Conservation (phyloP, 768 basidiomycete species). For the Lentinula guzmanii region DNA sequence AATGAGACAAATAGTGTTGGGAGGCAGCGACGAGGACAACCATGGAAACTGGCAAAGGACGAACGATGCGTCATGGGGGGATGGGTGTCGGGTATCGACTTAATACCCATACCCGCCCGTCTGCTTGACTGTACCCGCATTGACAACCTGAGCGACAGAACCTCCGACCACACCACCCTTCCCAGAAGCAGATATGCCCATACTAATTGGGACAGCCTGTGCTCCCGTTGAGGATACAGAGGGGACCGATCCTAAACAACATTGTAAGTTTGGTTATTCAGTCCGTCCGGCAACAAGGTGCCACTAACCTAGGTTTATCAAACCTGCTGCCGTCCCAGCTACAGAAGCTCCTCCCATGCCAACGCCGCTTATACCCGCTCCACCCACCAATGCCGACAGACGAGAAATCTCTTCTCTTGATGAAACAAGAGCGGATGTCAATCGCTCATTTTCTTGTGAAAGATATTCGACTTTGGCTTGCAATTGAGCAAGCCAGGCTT, state of each 20-base stretch:
- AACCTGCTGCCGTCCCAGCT: not conserved
- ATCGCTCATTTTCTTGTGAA: conserved; percentile 90
- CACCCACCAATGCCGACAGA: conserved; percentile 66
- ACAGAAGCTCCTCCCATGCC: conserved; percentile 17
- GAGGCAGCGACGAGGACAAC: too few species aligned
- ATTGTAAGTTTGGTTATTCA: not conserved
- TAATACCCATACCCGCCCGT: conserved; percentile 3
- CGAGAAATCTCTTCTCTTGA: conserved; percentile 91
- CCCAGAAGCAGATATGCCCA: not conserved
- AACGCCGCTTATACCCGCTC: conserved; percentile 36
- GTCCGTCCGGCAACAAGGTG: not conserved
- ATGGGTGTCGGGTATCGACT: not conserved
- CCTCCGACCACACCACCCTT: not conserved
- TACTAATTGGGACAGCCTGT: not conserved
- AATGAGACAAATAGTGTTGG: not conserved
- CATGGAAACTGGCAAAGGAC: too few species aligned
- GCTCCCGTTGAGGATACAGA: not conserved
- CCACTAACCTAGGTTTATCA: not conserved
- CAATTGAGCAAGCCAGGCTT: conserved; percentile 90
- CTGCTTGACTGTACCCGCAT: not conserved
- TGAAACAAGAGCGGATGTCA: conserved; percentile 78
- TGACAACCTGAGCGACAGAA: not conserved
- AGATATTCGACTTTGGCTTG: conserved; percentile 94
- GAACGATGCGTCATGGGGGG: not conserved
- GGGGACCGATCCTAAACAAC: not conserved